Conservation (phyloP, 805 yeast genomes). For the Alloascoidea africana region DNA sequence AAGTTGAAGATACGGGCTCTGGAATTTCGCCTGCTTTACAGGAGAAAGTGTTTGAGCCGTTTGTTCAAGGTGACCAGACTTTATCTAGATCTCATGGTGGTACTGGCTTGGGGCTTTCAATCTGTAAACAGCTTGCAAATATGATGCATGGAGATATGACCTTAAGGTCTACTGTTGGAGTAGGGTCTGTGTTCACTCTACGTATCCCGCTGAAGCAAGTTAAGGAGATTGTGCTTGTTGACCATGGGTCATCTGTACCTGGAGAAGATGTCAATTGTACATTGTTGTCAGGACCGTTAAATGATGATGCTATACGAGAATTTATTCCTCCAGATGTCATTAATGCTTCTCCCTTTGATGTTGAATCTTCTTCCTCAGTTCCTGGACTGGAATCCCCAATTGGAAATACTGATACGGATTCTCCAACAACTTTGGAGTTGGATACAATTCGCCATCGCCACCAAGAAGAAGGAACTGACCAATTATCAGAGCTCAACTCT, state of each 20-base stretch:
- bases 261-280: no score
- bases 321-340: constrained; percentile 7
- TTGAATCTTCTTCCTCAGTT: constrained; percentile 9
- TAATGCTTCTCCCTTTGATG: constrained; percentile 9
- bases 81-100: constrained; percentile 87
- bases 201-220: constrained; percentile 62
- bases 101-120: constrained; percentile 83
- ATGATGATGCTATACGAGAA: constrained; percentile 7
- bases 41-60: constrained; percentile 83
- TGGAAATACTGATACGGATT: neutral
- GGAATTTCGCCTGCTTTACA: constrained; percentile 81
- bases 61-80: constrained; percentile 94
- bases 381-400: constrained; percentile 10
- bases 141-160: constrained; percentile 84
- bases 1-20: constrained; percentile 84
- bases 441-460: neutral
- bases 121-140: constrained; percentile 79
- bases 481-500: neutral
- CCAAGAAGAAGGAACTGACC: neutral
- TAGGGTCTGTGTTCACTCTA: constrained; percentile 75
- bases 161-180: constrained; percentile 58
- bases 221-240: constrained; percentile 22
- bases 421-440: neutral
- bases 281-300: no score
- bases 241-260: no score